These are phyloP conservation scores for Trichophyton benhamiae DNA, from an alignment of 2,329 filamentous ascomycete genomes.

Conservation along the genomic window DNA sequence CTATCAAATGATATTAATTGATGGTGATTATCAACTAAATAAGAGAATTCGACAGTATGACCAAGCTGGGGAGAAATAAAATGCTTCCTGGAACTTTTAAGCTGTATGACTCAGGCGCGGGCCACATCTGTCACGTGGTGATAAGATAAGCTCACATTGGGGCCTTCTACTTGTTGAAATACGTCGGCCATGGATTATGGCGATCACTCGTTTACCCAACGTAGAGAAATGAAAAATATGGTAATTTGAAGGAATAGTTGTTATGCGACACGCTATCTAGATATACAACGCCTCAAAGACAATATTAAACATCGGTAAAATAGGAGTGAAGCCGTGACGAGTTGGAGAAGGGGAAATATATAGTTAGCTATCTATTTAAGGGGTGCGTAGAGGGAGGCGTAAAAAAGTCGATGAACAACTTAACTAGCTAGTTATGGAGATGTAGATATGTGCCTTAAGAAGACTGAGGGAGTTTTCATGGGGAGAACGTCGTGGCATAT, in stretches of 20 bases:
- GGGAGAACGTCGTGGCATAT: too few species aligned
- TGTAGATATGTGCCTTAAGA: background rate
- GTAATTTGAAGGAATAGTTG: background rate
- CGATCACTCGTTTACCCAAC: background rate
- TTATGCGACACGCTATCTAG: background rate
- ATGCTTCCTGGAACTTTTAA: background rate
- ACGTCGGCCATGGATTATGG: background rate
- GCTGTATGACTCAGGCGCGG: background rate
- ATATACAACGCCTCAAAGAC: background rate
- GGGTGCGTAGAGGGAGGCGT: too few species aligned
- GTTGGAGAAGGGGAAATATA: background rate
- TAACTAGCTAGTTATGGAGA: background rate
- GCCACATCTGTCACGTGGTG: background rate
- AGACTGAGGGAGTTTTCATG: background rate
- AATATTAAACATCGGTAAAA: background rate
- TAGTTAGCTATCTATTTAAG: background rate
- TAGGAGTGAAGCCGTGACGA: background rate
- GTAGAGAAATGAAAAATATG: background rate
- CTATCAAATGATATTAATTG: background rate
- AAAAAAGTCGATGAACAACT: too few species aligned
- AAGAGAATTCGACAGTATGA: background rate
- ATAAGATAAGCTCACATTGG: background rate
- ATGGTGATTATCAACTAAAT: background rate
- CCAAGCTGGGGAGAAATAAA: background rate
- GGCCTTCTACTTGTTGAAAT: too few species aligned